phyloP scores from a whole-genome alignment of 495 filamentous ascomycete species.

The Daldinia vernicosa region DNA sequence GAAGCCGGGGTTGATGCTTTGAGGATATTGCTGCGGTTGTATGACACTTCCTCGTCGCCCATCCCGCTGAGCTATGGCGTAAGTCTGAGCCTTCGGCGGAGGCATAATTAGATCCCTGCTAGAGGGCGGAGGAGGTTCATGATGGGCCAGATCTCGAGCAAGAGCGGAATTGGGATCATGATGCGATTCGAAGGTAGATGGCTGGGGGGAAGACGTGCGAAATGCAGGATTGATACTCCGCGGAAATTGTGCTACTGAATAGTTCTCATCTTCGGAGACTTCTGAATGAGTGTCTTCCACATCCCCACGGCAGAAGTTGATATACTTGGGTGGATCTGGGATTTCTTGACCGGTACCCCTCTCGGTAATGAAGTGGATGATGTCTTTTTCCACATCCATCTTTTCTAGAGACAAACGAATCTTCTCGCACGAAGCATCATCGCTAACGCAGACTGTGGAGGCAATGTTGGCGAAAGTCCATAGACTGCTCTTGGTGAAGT shows the following conservation, averaged over 20 bases:
- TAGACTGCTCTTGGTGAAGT: conserved; percentile 95
- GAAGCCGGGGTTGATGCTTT: conserved; percentile 93
- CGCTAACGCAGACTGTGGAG: conserved; percentile 98
- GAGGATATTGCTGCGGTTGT: conserved; percentile 72
- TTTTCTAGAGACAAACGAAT: conserved; percentile 93
- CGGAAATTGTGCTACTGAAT: conserved; percentile 94
- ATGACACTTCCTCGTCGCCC: conserved; percentile 4
- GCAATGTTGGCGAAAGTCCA: conserved; percentile 98
- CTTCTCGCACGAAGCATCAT: conserved; percentile 97
- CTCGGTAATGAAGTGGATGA: conserved; percentile 87
- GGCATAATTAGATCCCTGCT: conserved; percentile 64
- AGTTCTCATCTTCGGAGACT: conserved; percentile 81
- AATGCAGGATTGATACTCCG: conserved; percentile 94
- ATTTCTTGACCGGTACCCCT: conserved; percentile 95
- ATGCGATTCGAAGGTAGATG: conserved; percentile 86
- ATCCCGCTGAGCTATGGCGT: conserved; percentile 6
- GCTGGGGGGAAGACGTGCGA: conserved; percentile 84
- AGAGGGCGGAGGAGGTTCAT: conserved; percentile 56
- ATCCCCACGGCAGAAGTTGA: conserved; percentile 97
- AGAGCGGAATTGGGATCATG: conserved; percentile 80
- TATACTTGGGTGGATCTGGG: conserved; percentile 95
- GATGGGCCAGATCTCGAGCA: conserved; percentile 69
- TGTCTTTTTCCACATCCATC: conserved; percentile 97
- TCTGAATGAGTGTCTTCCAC: conserved; percentile 82
- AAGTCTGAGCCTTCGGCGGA: conserved; percentile 56